Evolutionary conservation across 1,284 basidiomycete genomes (phyloP).

Genomic region (Sporisorium sorghi): DNA sequence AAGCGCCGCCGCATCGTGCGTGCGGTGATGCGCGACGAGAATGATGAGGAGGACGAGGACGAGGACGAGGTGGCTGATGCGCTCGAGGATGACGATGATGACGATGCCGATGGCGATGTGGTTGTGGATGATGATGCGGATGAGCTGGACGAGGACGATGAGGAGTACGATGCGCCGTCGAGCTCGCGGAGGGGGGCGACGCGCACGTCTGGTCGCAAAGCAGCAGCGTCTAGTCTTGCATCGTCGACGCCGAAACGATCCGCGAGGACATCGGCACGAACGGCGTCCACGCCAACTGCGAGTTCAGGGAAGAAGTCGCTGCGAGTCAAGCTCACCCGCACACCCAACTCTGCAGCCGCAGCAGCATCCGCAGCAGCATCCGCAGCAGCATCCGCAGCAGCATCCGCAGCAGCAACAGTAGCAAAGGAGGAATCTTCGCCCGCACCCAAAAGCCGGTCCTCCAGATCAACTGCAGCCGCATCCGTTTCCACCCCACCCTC

Average conservation of each 20-base stretch:
- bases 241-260: constrained; percentile 20
- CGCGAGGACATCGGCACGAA: constrained; percentile 7
- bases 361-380: background rate
- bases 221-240: background rate
- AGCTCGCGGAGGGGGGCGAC: constrained; percentile 10
- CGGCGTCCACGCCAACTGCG: constrained; percentile 8
- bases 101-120: constrained; percentile 60
- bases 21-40: constrained; percentile 20
- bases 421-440: constrained; percentile 15
- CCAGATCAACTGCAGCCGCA: constrained; percentile 4
- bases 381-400: background rate
- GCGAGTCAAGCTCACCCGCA: constrained; percentile 44
- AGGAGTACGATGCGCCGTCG: constrained; percentile 53
- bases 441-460: constrained; percentile 6
- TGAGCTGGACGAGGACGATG: constrained; percentile 62
- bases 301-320: constrained; percentile 36
- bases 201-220: constrained; percentile 5
- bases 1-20: constrained; percentile 31
- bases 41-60: constrained; percentile 39
- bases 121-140: constrained; percentile 68
- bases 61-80: constrained; percentile 33
- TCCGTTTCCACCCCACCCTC: constrained; percentile 5
- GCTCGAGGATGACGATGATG: constrained; percentile 44
- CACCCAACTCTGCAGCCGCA: constrained; percentile 23
- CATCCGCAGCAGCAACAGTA: background rate